phyloP scores from a whole-genome alignment of 495 filamentous ascomycete species.

The Hamigera avellanea region DNA sequence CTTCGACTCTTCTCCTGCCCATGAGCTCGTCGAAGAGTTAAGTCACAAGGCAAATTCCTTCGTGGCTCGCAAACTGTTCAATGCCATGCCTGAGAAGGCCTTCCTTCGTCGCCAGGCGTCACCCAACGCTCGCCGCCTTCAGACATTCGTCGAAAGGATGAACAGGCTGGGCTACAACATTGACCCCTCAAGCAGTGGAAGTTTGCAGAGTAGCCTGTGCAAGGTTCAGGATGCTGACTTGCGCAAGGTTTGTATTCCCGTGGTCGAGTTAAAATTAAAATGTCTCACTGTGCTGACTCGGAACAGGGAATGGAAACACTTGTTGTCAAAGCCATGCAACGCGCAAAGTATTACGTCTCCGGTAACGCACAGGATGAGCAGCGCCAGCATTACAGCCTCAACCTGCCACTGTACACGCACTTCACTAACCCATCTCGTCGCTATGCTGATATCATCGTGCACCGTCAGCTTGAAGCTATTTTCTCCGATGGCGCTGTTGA shows the following conservation, averaged over 20 bases:
- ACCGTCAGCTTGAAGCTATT: constrained; percentile 84
- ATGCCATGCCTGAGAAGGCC: constrained; percentile 80
- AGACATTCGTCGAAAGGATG: constrained; percentile 89
- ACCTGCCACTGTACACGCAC: constrained; percentile 90
- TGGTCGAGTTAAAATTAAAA: background rate
- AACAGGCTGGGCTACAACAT: constrained; percentile 78
- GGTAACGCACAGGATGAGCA: constrained; percentile 60
- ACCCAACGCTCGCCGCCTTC: constrained; percentile 77
- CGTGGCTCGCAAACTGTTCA: constrained; percentile 73
- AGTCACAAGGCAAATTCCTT: constrained; percentile 81
- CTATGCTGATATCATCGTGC: constrained; percentile 89
- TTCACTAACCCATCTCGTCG: constrained; percentile 94
- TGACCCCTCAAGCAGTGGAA: constrained; percentile 79
- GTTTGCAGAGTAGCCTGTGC: constrained; percentile 87
- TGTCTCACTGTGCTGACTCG: background rate
- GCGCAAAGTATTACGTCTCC: constrained; percentile 87
- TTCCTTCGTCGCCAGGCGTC: constrained; percentile 76
- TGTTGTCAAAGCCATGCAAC: constrained; percentile 84
- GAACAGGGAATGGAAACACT: constrained; percentile 85
- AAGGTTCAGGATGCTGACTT: constrained; percentile 74
- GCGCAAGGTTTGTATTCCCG: constrained; percentile 49
- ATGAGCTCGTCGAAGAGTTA: constrained; percentile 90
- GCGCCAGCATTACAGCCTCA: constrained; percentile 80
- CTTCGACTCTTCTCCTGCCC: constrained; percentile 79
- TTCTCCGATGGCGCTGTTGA: constrained; percentile 74